A percentile compares a stretch with the other conserved stretches of the same genome.
Evolutionary conservation across 257 asterid genomes (phyloP).

Genomic region (Petunia secreta): DNA sequence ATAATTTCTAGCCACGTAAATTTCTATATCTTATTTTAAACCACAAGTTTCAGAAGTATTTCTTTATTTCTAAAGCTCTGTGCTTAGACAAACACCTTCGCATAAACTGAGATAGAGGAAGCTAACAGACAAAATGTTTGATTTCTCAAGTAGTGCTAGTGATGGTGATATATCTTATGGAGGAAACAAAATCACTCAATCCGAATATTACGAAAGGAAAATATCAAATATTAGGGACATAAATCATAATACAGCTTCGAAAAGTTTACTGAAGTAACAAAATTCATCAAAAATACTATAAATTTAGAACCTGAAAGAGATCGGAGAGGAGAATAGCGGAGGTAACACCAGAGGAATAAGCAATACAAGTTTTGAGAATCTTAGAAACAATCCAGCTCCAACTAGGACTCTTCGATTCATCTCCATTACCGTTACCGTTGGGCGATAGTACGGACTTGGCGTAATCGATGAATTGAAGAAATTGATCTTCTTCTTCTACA

Average conservation of each 20-base stretch:
- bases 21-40: no score
- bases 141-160: neutral
- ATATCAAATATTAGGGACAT: neutral
- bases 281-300: neutral
- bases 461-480: conserved; percentile 67
- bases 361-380: conserved; percentile 72
- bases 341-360: conserved; percentile 93
- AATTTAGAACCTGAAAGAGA: conserved; percentile 64
- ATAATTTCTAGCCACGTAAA: no score
- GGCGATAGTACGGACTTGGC: conserved; percentile 52
- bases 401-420: conserved; percentile 53
- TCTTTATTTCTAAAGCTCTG: no score
- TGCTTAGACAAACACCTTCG: no score
- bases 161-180: neutral
- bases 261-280: no score
- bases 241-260: neutral
- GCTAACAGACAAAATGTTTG: no score
- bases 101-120: no score
- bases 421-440: conserved; percentile 40
- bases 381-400: conserved; percentile 89
- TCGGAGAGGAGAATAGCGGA: conserved; percentile 95
- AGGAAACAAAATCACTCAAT: neutral
- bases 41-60: no score
- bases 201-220: neutral
- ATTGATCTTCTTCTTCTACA: conserved; percentile 53